These are phyloP conservation scores for Emergomyces africanus DNA, from an alignment of 2,329 filamentous ascomycete genomes.

Conservation along the genomic window DNA sequence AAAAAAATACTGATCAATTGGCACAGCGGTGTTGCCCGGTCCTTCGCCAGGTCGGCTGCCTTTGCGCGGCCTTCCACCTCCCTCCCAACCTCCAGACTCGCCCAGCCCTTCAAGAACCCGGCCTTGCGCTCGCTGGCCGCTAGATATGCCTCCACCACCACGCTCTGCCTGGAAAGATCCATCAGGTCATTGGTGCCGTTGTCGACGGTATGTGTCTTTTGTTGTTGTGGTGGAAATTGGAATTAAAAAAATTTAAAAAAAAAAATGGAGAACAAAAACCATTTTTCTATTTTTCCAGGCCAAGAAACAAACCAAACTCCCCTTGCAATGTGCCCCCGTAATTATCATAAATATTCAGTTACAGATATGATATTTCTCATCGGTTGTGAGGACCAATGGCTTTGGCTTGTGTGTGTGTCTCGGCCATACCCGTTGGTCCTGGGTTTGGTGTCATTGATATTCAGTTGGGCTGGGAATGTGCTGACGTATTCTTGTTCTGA, in stretches of 20 bases:
- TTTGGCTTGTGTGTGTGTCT: background rate
- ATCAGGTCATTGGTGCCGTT: conserved; percentile 94
- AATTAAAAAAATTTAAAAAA: no score
- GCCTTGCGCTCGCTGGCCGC: conserved; percentile 46
- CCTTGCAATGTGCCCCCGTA: conserved; percentile 14
- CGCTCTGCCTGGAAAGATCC: conserved; percentile 48
- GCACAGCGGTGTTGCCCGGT: conserved; percentile 51
- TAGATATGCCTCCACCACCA: conserved; percentile 50
- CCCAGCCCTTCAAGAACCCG: conserved; percentile 43
- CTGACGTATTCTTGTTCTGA: conserved; percentile 5
- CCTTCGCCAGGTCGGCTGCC: conserved; percentile 47
- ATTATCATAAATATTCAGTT: conserved; percentile 13
- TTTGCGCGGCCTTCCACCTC: conserved; percentile 43
- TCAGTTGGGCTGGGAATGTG: conserved; percentile 14
- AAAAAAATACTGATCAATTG: conserved; percentile 4
- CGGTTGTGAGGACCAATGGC: background rate
- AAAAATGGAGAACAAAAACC: conserved; percentile 16
- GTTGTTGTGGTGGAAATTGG: background rate
- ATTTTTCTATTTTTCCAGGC: background rate
- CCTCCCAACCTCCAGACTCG: conserved; percentile 35
- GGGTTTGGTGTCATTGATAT: conserved; percentile 2
- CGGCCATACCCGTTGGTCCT: background rate
- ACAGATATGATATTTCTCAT: background rate
- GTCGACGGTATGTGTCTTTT: conserved; percentile 68
- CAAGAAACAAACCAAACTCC: background rate